Evolutionary conservation across 352 stramenopile species (phyloP).

Genomic region (Thalassiosira ordinaria): DNA sequence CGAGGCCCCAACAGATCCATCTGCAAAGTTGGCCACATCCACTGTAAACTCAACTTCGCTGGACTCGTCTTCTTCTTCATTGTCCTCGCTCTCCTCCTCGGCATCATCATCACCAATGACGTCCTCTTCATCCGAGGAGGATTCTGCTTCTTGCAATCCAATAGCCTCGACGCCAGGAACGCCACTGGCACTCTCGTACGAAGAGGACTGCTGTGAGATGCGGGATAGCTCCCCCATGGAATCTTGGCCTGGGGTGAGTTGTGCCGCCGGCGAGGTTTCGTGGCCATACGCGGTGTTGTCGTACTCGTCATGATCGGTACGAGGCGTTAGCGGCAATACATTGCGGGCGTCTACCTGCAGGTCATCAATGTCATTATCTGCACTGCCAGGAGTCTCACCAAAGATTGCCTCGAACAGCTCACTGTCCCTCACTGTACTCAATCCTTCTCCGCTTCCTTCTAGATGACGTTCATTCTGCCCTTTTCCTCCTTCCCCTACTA

Average conservation of each 20-base stretch:
- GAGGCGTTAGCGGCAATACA: not conserved
- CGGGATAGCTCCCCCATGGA: not conserved
- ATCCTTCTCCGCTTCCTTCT: not conserved
- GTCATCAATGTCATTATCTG: not conserved
- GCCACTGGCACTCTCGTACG: not conserved
- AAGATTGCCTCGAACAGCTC: slow-evolving; percentile 34
- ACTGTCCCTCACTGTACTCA: not conserved
- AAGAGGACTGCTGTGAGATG: slow-evolving; percentile 5
- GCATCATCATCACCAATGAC: slow-evolving; percentile 2
- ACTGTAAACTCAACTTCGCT: too few relatives aligned
- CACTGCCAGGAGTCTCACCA: not conserved
- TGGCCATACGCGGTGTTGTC: too few relatives aligned
- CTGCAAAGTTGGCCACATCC: slow-evolving; percentile 17
- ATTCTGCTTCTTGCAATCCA: too few relatives aligned
- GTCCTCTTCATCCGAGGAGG: too few relatives aligned
- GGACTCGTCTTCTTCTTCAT: too few relatives aligned
- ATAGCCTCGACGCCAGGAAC: too few relatives aligned
- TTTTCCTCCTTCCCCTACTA: too few relatives aligned
- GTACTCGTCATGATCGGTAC: not conserved
- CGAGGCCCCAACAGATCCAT: not conserved
- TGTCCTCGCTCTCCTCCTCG: not conserved
- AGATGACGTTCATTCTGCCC: not conserved
- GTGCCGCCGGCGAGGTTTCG: too few relatives aligned
- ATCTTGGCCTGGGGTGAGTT: not conserved
- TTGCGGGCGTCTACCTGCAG: not conserved